phyloP scores from a whole-genome alignment of 1,139 yeast species.

The Geotrichum cucujoidarum region DNA sequence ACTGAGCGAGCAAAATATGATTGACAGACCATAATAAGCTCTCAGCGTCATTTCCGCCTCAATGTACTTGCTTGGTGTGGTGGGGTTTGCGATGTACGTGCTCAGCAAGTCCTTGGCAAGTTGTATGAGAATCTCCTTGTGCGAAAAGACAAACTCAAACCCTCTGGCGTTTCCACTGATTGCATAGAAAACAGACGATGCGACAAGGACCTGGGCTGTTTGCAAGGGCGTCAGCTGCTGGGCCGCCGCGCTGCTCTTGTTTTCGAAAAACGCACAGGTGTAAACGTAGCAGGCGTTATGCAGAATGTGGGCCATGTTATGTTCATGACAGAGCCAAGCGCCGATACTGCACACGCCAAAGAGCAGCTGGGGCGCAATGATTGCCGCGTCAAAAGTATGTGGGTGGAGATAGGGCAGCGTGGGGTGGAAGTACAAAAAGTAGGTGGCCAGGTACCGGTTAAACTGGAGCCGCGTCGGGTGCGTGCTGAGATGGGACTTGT shows the following conservation, averaged over 20 bases:
- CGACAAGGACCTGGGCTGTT: constrained; percentile 34
- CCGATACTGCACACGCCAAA: constrained; percentile 37
- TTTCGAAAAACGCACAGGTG: constrained; percentile 21
- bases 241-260: constrained; percentile 13
- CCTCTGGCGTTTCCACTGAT: constrained; percentile 37
- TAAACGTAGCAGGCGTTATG: constrained; percentile 30
- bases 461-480: constrained; percentile 26
- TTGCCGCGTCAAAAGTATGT: constrained; percentile 32
- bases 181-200: constrained; percentile 32
- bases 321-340: constrained; percentile 33
- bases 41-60: constrained; percentile 32
- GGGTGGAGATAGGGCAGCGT: constrained; percentile 35
- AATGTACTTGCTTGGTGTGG: constrained; percentile 4
- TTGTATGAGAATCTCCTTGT: constrained; percentile 29
- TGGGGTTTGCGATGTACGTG: neutral
- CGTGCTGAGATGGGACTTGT: constrained; percentile 12
- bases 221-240: constrained; percentile 26
- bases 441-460: constrained; percentile 34
- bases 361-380: constrained; percentile 34
- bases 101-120: constrained; percentile 23
- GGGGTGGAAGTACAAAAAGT: constrained; percentile 36
- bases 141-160: constrained; percentile 31
- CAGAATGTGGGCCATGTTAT: constrained; percentile 30
- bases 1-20: constrained; percentile 33
- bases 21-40: constrained; percentile 33